These are phyloP conservation scores for Bipolaris victoriae DNA, from an alignment of 2,329 filamentous ascomycete genomes.

Conservation along the genomic window DNA sequence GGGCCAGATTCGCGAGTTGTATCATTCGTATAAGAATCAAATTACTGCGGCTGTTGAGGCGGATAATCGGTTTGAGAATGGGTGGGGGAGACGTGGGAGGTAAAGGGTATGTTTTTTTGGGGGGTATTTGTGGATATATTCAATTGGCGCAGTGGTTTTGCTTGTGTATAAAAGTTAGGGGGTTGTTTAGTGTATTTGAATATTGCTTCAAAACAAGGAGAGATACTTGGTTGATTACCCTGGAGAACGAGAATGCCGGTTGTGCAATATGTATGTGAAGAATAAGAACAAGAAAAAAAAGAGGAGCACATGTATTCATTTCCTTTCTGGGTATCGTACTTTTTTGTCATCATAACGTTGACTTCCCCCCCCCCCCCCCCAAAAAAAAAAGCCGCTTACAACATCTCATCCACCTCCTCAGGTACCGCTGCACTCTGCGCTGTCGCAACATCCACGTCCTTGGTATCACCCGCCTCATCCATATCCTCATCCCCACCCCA, in stretches of 20 bases:
- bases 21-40: conserved; percentile 68
- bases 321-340: conserved; percentile 14
- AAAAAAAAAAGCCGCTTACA: conserved; percentile 19
- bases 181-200: background rate
- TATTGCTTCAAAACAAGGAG: background rate
- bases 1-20: conserved; percentile 67
- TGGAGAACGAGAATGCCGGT: background rate
- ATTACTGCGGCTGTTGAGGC: conserved; percentile 50
- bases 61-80: conserved; percentile 24
- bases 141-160: background rate
- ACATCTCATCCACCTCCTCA: conserved; percentile 36
- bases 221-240: background rate
- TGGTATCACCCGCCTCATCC: conserved; percentile 32
- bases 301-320: conserved; percentile 6
- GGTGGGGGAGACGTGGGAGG: conserved; percentile 8
- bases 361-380: too few species aligned
- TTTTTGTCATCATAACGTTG: too few species aligned
- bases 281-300: background rate
- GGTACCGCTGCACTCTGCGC: conserved; percentile 20
- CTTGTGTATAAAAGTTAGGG: background rate
- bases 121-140: background rate
- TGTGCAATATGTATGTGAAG: background rate
- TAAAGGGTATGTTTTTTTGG: background rate
- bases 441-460: conserved; percentile 22
- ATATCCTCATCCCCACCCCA: conserved; percentile 44